These are phyloP conservation scores for Myxozyma mucilagina DNA, from an alignment of 805 yeast species.

Conservation along the genomic window DNA sequence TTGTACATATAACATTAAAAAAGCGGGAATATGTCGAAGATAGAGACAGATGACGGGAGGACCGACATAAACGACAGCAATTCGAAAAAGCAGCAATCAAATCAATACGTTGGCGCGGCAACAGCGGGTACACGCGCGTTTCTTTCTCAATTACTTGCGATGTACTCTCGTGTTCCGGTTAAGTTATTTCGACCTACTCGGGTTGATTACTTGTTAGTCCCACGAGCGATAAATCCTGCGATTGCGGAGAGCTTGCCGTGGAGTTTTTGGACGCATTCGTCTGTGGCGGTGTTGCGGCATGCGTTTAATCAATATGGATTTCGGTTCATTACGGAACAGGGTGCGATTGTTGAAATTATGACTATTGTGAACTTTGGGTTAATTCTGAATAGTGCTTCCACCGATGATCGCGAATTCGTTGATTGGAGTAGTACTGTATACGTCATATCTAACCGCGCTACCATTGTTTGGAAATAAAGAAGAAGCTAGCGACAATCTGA, in stretches of 20 bases:
- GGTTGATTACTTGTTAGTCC: constrained; percentile 66
- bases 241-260: constrained; percentile 38
- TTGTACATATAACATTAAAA: background rate
- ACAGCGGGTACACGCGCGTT: constrained; percentile 86
- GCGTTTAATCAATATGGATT: constrained; percentile 81
- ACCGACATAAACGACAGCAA: background rate
- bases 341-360: background rate
- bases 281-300: constrained; percentile 67
- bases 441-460: constrained; percentile 61
- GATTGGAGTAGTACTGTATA: constrained; percentile 83
- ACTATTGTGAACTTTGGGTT: background rate
- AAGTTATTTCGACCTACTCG: constrained; percentile 88
- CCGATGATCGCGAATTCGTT: constrained; percentile 86
- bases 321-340: constrained; percentile 77
- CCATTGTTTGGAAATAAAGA: constrained; percentile 31
- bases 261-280: constrained; percentile 66
- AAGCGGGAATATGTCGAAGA: background rate
- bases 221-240: constrained; percentile 41
- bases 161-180: constrained; percentile 78
- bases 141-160: constrained; percentile 64
- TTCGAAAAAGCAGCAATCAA: background rate
- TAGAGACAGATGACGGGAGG: background rate
- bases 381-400: constrained; percentile 56
- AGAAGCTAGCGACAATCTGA: constrained; percentile 45
- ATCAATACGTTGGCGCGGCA: constrained; percentile 60